Evolutionary conservation across 2,329 filamentous ascomycete species (phyloP).

Genomic region (Fusarium sp.): DNA sequence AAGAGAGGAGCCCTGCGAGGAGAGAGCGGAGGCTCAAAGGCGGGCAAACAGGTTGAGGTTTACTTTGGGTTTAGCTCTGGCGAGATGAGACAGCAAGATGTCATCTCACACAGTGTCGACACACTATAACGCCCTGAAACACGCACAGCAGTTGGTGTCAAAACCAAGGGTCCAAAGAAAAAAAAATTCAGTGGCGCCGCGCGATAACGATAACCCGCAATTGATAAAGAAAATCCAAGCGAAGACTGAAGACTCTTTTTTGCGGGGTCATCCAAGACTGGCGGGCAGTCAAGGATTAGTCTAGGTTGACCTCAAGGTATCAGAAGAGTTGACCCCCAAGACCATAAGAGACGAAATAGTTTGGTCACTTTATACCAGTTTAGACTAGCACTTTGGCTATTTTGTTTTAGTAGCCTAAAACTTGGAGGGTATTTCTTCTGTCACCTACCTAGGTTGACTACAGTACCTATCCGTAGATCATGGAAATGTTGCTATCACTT

Average conservation of each 20-base stretch:
- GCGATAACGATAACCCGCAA: slow-evolving; percentile 57
- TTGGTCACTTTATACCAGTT: too few relatives aligned
- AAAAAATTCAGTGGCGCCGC: slow-evolving; percentile 50
- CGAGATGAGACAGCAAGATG: slow-evolving; percentile 22
- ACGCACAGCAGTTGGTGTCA: slow-evolving; percentile 18
- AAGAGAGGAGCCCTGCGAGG: slow-evolving; percentile 13
- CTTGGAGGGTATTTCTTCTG: too few relatives aligned
- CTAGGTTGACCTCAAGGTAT: too few relatives aligned
- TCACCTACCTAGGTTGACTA: too few relatives aligned
- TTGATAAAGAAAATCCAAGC: background rate
- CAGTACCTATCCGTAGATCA: too few relatives aligned
- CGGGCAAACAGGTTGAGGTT: background rate
- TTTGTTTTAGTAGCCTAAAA: too few relatives aligned
- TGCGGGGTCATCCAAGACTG: slow-evolving; percentile 15
- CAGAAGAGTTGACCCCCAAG: too few relatives aligned
- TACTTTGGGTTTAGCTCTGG: slow-evolving; percentile 23
- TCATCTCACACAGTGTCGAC: slow-evolving; percentile 13
- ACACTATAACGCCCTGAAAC: slow-evolving; percentile 27
- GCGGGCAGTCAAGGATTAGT: background rate
- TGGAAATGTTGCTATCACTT: too few relatives aligned
- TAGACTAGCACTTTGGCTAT: too few relatives aligned
- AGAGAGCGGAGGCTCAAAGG: slow-evolving; percentile 29
- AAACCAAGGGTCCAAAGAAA: slow-evolving; percentile 12
- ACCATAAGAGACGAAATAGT: too few relatives aligned
- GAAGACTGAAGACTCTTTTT: background rate